Evolutionary conservation across 805 yeast genomes (phyloP).

Genomic region (Myxozyma lipomycoides): DNA sequence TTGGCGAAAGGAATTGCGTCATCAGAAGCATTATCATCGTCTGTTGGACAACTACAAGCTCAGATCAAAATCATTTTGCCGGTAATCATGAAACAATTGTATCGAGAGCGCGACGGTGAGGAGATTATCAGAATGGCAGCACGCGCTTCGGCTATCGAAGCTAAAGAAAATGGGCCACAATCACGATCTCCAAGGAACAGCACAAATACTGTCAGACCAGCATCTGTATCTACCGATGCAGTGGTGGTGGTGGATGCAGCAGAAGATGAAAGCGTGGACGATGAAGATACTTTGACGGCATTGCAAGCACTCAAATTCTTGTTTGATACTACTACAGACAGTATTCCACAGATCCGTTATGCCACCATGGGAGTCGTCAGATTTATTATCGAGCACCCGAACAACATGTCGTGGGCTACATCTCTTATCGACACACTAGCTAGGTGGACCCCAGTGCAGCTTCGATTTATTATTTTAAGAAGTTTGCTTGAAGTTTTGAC

Average conservation of each 20-base stretch:
- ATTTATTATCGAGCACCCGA: constrained; percentile 39
- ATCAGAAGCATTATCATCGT: constrained; percentile 23
- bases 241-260: constrained; percentile 11
- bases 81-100: constrained; percentile 12
- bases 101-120: constrained; percentile 8
- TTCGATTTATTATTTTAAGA: constrained; percentile 60
- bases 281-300: constrained; percentile 16
- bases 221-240: not conserved
- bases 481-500: constrained; percentile 31
- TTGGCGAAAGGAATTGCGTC: constrained; percentile 24
- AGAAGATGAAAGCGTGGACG: constrained; percentile 1
- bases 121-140: constrained; percentile 5
- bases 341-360: constrained; percentile 50
- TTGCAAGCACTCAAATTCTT: constrained; percentile 50
- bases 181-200: constrained; percentile 5
- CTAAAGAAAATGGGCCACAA: not conserved
- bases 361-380: constrained; percentile 53
- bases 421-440: constrained; percentile 61
- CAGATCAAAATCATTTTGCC: constrained; percentile 21
- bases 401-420: constrained; percentile 48
- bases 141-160: not conserved
- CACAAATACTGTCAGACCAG: not conserved
- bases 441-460: constrained; percentile 75
- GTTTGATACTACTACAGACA: constrained; percentile 55
- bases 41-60: constrained; percentile 12